Evolutionary conservation across 1,139 yeast genomes (phyloP).

Genomic region (Lodderomyces beijingensis): DNA sequence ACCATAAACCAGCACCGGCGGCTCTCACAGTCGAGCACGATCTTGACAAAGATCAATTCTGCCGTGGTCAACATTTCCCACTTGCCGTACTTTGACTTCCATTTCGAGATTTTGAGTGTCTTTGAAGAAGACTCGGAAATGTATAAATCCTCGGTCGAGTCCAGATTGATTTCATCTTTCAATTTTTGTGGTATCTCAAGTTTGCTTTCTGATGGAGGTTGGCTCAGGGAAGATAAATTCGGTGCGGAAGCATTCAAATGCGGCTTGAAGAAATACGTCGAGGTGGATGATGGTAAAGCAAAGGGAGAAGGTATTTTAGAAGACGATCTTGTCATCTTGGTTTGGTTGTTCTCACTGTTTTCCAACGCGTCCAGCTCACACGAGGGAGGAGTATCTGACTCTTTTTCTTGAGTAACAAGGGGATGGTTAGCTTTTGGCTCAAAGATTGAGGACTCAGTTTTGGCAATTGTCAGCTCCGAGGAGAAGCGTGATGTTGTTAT

Average conservation of each 20-base stretch:
- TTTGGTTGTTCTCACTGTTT: background rate
- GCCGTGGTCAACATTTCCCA: slow-evolving; percentile 44
- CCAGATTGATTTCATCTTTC: slow-evolving; percentile 38
- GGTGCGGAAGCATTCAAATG: slow-evolving; percentile 15
- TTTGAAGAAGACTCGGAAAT: slow-evolving; percentile 33
- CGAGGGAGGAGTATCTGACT: no score
- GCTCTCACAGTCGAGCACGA: slow-evolving; percentile 33
- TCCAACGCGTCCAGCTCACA: background rate
- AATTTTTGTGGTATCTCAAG: slow-evolving; percentile 32
- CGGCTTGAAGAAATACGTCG: slow-evolving; percentile 39
- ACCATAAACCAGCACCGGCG: slow-evolving; percentile 37
- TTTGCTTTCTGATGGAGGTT: slow-evolving; percentile 16
- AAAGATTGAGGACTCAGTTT: no score
- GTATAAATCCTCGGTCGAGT: slow-evolving; percentile 37
- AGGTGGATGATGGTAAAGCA: slow-evolving; percentile 45
- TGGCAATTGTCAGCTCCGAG: no score
- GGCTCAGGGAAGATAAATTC: no score
- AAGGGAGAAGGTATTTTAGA: slow-evolving; percentile 35
- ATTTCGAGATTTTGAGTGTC: slow-evolving; percentile 38
- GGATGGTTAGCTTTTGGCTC: no score
- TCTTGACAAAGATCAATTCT: slow-evolving; percentile 34
- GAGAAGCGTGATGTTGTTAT: no score
- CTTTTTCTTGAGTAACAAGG: no score
- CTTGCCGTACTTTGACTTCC: slow-evolving; percentile 42
- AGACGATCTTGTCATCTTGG: slow-evolving; percentile 7